A percentile compares a stretch with the other conserved stretches of the same genome.
phyloP scores from a whole-genome alignment of 495 filamentous ascomycete genomes.

The Penicillium diatomitis region DNA sequence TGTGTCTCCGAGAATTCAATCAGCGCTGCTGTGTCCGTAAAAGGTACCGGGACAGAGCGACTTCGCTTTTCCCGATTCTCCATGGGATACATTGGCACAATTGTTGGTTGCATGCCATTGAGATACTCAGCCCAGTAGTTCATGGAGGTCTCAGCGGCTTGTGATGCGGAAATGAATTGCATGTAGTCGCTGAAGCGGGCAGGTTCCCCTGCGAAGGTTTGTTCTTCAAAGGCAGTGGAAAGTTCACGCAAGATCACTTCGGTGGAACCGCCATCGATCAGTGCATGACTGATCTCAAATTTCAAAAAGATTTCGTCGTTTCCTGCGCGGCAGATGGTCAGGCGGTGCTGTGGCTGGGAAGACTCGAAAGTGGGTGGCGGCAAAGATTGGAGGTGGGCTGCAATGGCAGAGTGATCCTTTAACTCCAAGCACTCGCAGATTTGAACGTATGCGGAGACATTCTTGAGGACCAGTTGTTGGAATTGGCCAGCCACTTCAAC shows the following conservation, averaged over 20 bases:
- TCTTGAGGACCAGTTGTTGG: conserved; percentile 21
- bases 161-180: background rate
- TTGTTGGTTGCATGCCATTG: background rate
- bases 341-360: background rate
- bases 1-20: conserved; percentile 10
- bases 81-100: conserved; percentile 15
- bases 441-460: background rate
- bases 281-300: background rate
- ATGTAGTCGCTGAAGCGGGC: background rate
- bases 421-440: background rate
- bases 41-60: background rate
- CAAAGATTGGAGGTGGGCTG: background rate
- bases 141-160: background rate
- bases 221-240: background rate
- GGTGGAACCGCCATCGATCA: background rate
- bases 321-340: background rate
- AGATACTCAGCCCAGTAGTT: background rate
- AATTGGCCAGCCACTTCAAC: conserved; percentile 20
- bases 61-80: background rate
- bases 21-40: background rate
- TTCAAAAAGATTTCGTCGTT: background rate
- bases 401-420: background rate
- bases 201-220: background rate
- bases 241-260: background rate
- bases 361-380: background rate